Base-by-base conservation (phyloP, 805 yeast species). In the Candida ovalis region DNA sequence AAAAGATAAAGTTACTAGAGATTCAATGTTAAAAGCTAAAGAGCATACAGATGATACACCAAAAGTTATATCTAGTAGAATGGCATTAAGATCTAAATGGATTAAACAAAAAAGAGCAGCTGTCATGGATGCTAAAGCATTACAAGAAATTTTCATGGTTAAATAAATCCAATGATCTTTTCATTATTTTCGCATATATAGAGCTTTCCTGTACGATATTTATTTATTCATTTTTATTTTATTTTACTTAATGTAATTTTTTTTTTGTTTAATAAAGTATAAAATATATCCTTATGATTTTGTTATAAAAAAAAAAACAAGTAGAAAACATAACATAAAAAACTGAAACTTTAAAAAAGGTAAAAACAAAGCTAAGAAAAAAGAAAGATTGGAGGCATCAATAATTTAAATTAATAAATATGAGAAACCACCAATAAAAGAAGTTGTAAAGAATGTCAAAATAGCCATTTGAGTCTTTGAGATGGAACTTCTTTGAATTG, bases 71-170 rank as follows among this genome's bases (percentile, higher is more conserved):
- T 57, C 77, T 12, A 76, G 84, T n/a, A 74, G 86, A 59, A 63
- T 81, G 43, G 83, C 95, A 1, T 86, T 86, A 3, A 79, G 98
- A 64, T 83, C 95, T 21, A 84, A 80, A 65, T 91, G 89, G 84
- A 91, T 92, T 47, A 84, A 77, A 55, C 96, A 90, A 65, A 92
- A 92, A 64, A 78, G 94, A 59, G 94, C 96, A 10, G 92, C 97
- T 1, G 89, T 91, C 0, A 80, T 86, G 82, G 98, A 92, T 63
- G 77, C 86, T 2, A 83, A 88, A 64, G 90, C 96, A 13, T 75
- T 92, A 52, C 89, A 88, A 57, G 98, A 92, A 68, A 92, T 92
- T 49, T 88, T 92, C 63, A 92, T 92, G 97, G 80, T 90, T 42
- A 57, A 59, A 55, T 66, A 56, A 50, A 35, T 18, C 59, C 63